phyloP scores from a whole-genome alignment of 1,139 yeast species.

The Saccharomyces hybrid region DNA sequence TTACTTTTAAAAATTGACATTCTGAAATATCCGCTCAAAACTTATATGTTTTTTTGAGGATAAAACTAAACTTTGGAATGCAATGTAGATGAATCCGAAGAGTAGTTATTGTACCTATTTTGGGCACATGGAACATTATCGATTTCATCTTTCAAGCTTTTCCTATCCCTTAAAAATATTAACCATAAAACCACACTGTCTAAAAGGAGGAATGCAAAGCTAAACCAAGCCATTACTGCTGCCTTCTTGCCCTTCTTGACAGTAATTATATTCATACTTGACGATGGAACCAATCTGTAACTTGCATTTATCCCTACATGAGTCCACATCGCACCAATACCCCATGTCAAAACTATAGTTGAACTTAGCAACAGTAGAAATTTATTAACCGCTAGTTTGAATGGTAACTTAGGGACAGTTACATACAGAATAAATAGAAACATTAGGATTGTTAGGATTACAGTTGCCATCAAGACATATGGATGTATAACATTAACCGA shows the following conservation, averaged over 20 bases:
- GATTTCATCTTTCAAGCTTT: slow-evolving; percentile 23
- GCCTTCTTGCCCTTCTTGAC: slow-evolving; percentile 49
- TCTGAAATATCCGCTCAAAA: neutral
- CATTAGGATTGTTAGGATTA: slow-evolving; percentile 39
- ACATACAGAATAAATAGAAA: slow-evolving; percentile 39
- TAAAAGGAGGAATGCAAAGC: slow-evolving; percentile 41
- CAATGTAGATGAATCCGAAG: slow-evolving; percentile 15
- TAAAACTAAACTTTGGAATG: slow-evolving; percentile 7
- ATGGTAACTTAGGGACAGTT: slow-evolving; percentile 44
- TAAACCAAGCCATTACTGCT: slow-evolving; percentile 52
- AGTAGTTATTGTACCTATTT: slow-evolving; percentile 7
- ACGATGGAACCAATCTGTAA: slow-evolving; percentile 37
- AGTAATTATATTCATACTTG: slow-evolving; percentile 45
- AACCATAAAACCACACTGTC: slow-evolving; percentile 30
- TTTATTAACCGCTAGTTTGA: slow-evolving; percentile 32
- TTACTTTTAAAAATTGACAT: neutral
- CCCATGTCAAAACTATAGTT: slow-evolving; percentile 47
- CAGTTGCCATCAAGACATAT: slow-evolving; percentile 42
- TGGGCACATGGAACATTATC: slow-evolving; percentile 14
- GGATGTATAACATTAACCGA: slow-evolving; percentile 43
- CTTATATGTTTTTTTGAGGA: neutral
- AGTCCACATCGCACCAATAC: slow-evolving; percentile 61
- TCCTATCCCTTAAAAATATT: slow-evolving; percentile 28
- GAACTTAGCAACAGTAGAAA: slow-evolving; percentile 35
- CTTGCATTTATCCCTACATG: slow-evolving; percentile 52